Base-by-base conservation (phyloP, 140 eudicot genomes). In the Artemisia princeps region DNA sequence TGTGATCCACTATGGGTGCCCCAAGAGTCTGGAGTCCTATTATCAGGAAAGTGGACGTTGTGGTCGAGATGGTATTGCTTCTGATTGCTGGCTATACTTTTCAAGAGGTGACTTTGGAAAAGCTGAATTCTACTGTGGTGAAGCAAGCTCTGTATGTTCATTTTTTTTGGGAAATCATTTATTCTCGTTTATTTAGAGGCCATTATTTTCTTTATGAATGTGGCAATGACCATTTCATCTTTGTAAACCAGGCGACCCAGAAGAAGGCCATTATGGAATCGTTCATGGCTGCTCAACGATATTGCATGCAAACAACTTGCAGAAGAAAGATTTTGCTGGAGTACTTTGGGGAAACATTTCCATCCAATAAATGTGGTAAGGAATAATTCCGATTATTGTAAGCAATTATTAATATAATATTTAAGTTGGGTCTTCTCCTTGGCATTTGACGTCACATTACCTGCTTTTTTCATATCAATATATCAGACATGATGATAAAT, bases 41-140 rank as follows among this genome's bases (percentile, higher is more conserved):
- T 90, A 90, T 79, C 97, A 90, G 81, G 97, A 90, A 83, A 90
- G 97, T 82, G 97, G 97, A 16, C 86, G 97, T 62, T 90, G 97
- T 77, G 95, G 97, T 63, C 75, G 97, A 70, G 97, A 90, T 77
- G 95, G 97, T 24, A 61, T 87, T 64, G 76, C 88, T 68, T 90
- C 97, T 50, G 75, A 73, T 72, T 90, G 97, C 76, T 86, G 81
- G 90, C 82, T 90, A 7, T 87, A 87, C 72, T 90, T 80, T 56
- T 80, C 86, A 64, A 84, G 95, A 65, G 74, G 86, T 44, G 95
- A 90, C 74, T 90, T 90, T 63, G 87, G 77, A 53, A 90, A 87
- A 76, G 94, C 94, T 60, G 94, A 90, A 40, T 90, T 84, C 51
- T 90, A 84, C 69, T 87, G 95, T 74, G 70, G 73, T 64, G 97